These are phyloP conservation scores for Cladosporium sp. DNA, from an alignment of 2,329 filamentous ascomycete genomes.

Conservation along the genomic window DNA sequence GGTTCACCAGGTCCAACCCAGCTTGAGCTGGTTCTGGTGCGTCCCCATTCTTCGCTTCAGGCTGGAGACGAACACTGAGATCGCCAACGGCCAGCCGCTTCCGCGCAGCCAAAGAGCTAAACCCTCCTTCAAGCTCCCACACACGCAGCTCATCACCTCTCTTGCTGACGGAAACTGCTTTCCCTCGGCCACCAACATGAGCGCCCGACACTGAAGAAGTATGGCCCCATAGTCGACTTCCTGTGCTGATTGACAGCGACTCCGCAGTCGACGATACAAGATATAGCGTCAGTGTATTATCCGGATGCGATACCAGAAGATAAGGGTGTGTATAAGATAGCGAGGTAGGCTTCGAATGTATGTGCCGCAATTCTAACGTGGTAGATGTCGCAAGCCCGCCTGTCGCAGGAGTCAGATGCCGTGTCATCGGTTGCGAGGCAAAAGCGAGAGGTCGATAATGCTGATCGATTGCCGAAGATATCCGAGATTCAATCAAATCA, in stretches of 20 bases:
- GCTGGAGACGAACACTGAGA: conserved; percentile 49
- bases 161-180: conserved; percentile 81
- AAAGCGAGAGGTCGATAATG: conserved; percentile 40
- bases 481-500: conserved; percentile 44
- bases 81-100: conserved; percentile 41
- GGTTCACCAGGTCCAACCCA: conserved; percentile 19
- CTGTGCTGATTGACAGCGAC: conserved; percentile 62
- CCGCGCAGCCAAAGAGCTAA: conserved; percentile 42
- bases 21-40: conserved; percentile 8
- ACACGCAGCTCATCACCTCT: conserved; percentile 66
- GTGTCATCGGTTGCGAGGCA: conserved; percentile 24
- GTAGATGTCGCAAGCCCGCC: conserved; percentile 16
- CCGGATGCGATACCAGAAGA: conserved; percentile 73
- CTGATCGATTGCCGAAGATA: conserved; percentile 47
- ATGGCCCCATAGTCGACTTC: conserved; percentile 80
- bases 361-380: conserved; percentile 24
- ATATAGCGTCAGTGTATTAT: conserved; percentile 82
- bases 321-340: conserved; percentile 69
- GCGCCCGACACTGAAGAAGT: conserved; percentile 84
- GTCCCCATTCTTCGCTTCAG: conserved; percentile 18
- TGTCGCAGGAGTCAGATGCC: conserved; percentile 20
- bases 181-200: conserved; percentile 77
- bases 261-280: conserved; percentile 69
- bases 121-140: conserved; percentile 80
- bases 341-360: conserved; percentile 42